Evolutionary conservation across 192 early-diverging fungal genomes (phyloP).

Genomic region (Chytriomyces hyalinus): DNA sequence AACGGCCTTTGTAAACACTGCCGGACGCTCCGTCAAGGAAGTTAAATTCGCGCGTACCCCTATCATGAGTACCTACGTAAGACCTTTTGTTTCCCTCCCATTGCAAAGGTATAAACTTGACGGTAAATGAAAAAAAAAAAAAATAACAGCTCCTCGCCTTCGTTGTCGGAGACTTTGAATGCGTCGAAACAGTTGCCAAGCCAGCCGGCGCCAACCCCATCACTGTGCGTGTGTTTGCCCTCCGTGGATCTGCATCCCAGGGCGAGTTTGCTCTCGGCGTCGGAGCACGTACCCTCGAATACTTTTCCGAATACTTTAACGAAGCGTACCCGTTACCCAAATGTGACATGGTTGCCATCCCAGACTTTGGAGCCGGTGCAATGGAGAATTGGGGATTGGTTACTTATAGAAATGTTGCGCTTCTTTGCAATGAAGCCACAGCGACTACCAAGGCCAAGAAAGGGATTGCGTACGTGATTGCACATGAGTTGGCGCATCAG

Average conservation of each 20-base stretch:
- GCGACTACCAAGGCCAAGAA: conserved; percentile 77
- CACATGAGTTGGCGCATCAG: conserved; percentile 80
- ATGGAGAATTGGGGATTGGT: conserved; percentile 99
- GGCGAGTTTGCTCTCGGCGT: conserved; percentile 84
- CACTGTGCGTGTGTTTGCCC: conserved; percentile 83
- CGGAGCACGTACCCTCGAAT: conserved; percentile 76
- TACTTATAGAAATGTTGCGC: conserved; percentile 81
- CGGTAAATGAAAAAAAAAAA: conserved; percentile 74
- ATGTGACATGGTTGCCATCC: conserved; percentile 81
- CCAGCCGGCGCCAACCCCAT: conserved; percentile 73
- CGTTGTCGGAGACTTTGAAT: conserved; percentile 89
- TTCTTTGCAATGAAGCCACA: conserved; percentile 81
- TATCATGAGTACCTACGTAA: conserved; percentile 90
- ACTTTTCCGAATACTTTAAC: conserved; percentile 82
- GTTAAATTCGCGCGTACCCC: conserved; percentile 90
- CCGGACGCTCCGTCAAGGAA: conserved; percentile 68
- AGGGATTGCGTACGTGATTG: conserved; percentile 83
- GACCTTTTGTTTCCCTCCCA: conserved; percentile 26
- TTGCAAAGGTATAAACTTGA: conserved; percentile 6
- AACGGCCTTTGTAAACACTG: conserved; percentile 60
- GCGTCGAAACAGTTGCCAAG: conserved; percentile 78
- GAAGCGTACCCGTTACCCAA: conserved; percentile 84
- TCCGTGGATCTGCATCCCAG: conserved; percentile 75
- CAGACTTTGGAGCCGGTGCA: conserved; percentile 76
- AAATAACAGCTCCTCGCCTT: conserved; percentile 87